These are phyloP conservation scores for Penicillium rolfsii DNA, from an alignment of 2,329 filamentous ascomycete genomes.

Conservation along the genomic window DNA sequence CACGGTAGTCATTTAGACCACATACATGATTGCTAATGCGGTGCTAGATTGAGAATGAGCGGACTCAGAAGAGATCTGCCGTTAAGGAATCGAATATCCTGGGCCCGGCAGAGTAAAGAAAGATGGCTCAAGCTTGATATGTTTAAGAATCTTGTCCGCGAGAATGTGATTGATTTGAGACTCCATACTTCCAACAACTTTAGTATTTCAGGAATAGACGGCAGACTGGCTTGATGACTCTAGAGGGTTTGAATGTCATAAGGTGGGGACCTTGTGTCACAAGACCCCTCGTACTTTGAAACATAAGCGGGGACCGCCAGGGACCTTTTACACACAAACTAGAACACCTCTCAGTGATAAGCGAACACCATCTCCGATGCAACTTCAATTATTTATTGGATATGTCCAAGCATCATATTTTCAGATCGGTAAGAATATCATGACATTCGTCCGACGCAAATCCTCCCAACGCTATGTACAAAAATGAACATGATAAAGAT, in stretches of 20 bases:
- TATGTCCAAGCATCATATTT: constrained; percentile 27
- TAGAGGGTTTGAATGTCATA: not conserved
- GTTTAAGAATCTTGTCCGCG: not conserved
- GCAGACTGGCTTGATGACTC: no score
- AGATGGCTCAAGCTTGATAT: not conserved
- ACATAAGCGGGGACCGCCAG: no score
- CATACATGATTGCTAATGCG: not conserved
- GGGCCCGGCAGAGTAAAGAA: constrained; percentile 29
- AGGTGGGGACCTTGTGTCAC: not conserved
- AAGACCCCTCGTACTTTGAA: no score
- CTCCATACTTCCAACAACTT: no score
- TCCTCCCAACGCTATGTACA: constrained; percentile 13
- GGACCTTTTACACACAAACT: not conserved
- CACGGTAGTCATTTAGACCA: no score
- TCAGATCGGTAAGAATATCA: constrained; percentile 24
- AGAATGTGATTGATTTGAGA: not conserved
- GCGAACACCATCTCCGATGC: not conserved
- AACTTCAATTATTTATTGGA: constrained; percentile 14
- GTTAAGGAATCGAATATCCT: constrained; percentile 39
- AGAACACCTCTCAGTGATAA: not conserved
- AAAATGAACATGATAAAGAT: constrained; percentile 3
- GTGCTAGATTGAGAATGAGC: constrained; percentile 32
- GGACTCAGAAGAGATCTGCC: constrained; percentile 33
- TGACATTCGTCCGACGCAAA: constrained; percentile 18
- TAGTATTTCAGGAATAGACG: not conserved